Evolutionary conservation across 2,329 filamentous ascomycete genomes (phyloP).

Genomic region (Pseudocercospora pini-densiflorae): DNA sequence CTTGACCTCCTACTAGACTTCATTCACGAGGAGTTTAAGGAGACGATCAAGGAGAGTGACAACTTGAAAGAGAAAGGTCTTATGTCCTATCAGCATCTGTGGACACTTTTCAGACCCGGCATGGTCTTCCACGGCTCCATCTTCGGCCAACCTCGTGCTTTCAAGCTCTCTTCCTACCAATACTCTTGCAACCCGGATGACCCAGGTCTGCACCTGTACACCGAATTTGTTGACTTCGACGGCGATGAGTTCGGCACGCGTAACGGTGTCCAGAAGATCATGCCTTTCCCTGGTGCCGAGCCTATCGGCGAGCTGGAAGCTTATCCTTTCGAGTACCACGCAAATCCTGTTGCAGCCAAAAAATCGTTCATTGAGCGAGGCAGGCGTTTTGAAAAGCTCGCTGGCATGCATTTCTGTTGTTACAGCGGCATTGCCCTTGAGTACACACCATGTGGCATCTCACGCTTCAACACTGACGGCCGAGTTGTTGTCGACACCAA

Average conservation of each 20-base stretch:
- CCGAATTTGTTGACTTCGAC: slow-evolving; percentile 42
- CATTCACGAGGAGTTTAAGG: slow-evolving; percentile 32
- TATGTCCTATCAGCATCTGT: slow-evolving; percentile 46
- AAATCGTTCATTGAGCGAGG: slow-evolving; percentile 33
- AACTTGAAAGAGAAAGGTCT: slow-evolving; percentile 36
- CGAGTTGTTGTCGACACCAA: slow-evolving; percentile 37
- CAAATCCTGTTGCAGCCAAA: slow-evolving; percentile 21
- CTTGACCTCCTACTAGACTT: slow-evolving; percentile 40
- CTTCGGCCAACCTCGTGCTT: slow-evolving; percentile 38
- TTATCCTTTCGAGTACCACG: slow-evolving; percentile 31
- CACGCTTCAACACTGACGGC: slow-evolving; percentile 34
- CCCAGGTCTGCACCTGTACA: slow-evolving; percentile 35
- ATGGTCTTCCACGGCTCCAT: slow-evolving; percentile 34
- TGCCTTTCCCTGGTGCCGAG: slow-evolving; percentile 30
- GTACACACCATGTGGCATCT: slow-evolving; percentile 23
- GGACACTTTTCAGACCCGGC: slow-evolving; percentile 50
- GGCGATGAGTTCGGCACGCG: slow-evolving; percentile 37
- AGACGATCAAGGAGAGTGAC: slow-evolving; percentile 38
- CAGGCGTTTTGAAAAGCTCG: slow-evolving; percentile 31
- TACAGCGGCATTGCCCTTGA: slow-evolving; percentile 36
- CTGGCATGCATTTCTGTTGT: slow-evolving; percentile 36
- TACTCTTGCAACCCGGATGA: slow-evolving; percentile 29
- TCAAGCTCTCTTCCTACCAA: slow-evolving; percentile 35
- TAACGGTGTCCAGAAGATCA: slow-evolving; percentile 16
- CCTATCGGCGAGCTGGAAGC: slow-evolving; percentile 33